Evolutionary conservation across 1,284 basidiomycete species (phyloP).

Genomic region (Thecaphora thlaspeos): DNA sequence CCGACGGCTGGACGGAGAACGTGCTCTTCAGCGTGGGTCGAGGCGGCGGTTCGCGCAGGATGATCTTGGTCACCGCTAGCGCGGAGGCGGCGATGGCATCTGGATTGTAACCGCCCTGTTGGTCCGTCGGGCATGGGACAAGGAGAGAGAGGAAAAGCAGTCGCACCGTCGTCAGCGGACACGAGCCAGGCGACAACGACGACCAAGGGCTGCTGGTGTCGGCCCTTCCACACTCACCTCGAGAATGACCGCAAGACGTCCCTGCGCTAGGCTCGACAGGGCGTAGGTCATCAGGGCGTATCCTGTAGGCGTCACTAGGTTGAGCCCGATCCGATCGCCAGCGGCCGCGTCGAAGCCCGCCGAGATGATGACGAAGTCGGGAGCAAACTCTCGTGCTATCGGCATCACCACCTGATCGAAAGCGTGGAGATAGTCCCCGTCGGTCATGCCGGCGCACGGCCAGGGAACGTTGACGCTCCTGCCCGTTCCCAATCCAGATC

Average conservation of each 20-base stretch:
- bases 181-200: too few species aligned
- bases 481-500: slow-evolving; percentile 71
- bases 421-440: slow-evolving; percentile 93
- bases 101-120: slow-evolving; percentile 95
- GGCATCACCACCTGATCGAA: slow-evolving; percentile 97
- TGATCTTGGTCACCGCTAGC: slow-evolving; percentile 76
- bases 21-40: slow-evolving; percentile 61
- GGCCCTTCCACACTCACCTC: slow-evolving; percentile 68
- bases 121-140: too few species aligned
- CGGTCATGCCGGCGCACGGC: slow-evolving; percentile 82
- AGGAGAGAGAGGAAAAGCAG: too few species aligned
- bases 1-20: slow-evolving; percentile 52
- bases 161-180: not conserved
- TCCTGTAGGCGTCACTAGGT: slow-evolving; percentile 84
- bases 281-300: slow-evolving; percentile 99
- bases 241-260: slow-evolving; percentile 84
- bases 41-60: slow-evolving; percentile 82
- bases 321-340: slow-evolving; percentile 87
- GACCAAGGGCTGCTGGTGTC: too few species aligned
- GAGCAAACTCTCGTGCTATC: slow-evolving; percentile 91
- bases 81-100: slow-evolving; percentile 84
- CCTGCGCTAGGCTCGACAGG: slow-evolving; percentile 82
- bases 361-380: slow-evolving; percentile 94
- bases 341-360: slow-evolving; percentile 96
- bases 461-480: slow-evolving; percentile 96